Percentiles rank a stretch among this genome's conserved stretches.
These are phyloP conservation scores for Prunus salicina DNA, from an alignment of 306 rosid species.

Conservation along the genomic window DNA sequence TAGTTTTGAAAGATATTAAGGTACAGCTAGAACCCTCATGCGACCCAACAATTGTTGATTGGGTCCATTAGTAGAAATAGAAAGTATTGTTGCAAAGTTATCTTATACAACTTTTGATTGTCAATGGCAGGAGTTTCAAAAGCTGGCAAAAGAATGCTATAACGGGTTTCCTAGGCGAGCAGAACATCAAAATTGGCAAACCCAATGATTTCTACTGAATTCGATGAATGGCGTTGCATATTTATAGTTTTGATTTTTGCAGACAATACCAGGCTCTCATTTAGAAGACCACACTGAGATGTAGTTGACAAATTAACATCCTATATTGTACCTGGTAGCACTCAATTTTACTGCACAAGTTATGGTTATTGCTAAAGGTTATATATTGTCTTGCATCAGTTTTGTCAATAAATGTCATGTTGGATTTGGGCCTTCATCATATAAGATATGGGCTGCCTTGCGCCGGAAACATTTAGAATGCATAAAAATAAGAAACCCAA, in stretches of 20 bases:
- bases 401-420: background rate
- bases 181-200: constrained; percentile 65
- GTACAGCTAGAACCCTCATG: background rate
- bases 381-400: background rate
- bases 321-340: too few relatives aligned
- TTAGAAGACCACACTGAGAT: background rate
- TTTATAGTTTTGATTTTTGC: background rate
- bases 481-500: background rate
- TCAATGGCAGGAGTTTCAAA: constrained; percentile 80
- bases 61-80: background rate
- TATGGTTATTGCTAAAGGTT: background rate
- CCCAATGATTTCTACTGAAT: constrained; percentile 63
- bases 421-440: background rate
- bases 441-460: background rate
- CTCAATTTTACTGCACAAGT: background rate
- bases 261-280: background rate
- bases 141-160: constrained; percentile 96
- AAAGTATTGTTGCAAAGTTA: background rate
- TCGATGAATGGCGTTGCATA: constrained; percentile 8
- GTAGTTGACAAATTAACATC: background rate
- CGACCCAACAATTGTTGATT: background rate
- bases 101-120: background rate
- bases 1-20: too few relatives aligned
- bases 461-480: too few relatives aligned
- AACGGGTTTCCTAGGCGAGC: constrained; percentile 56